Evolutionary conservation across 345 rosid genomes (phyloP), one percentile per base, ranked within the genome.

Genomic region (Aegle marmelos): DNA sequence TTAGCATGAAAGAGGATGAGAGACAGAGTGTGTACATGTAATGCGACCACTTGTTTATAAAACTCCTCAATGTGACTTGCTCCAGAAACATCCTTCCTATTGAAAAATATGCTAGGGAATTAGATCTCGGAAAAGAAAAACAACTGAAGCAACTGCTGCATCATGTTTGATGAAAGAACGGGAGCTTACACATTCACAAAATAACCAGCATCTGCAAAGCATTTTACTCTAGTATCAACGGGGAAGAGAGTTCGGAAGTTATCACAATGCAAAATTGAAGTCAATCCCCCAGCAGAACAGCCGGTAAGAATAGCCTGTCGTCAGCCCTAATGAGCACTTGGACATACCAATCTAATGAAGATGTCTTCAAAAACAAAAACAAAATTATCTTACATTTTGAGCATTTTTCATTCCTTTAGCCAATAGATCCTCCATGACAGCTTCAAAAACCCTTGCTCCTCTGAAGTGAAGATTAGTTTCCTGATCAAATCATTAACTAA

Each of bases 231-330:
- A 80, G 95, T 73, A 19, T 88, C 82, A 84, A 81, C 39, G 6
- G 97, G 94, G 33, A 94, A 83, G 50, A 92, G 84, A 75, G 91
- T 88, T 57, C 86, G 86, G 83, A 96, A 96, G 78, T 91, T 86
- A 78, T 96, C 97, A 65, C 98, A 96, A 67, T 96, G 95, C 87
- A 96, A 82, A 74, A 96, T 80, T 9, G 99, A 87, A 69, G 97
- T 89, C 90, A 96, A 82, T 27, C 97, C 99, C 6, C 99, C 98
- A 56, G 99, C 99, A 4, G 99, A 96, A 86, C 99, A 96, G 2
- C 98, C 98, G 2, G 98, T 88, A 60, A 96, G 83, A 81, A 96
- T 80, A 82, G 97, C 99, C 99, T 96, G 72, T 7, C 2, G 74
- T 1, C 11, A 74, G 59, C 34, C 25, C 62, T 6, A 58, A 37